Percentiles rank a stretch among this genome's conserved stretches.
Conservation (phyloP, 1,139 yeast species). For the Taphrina communis region DNA sequence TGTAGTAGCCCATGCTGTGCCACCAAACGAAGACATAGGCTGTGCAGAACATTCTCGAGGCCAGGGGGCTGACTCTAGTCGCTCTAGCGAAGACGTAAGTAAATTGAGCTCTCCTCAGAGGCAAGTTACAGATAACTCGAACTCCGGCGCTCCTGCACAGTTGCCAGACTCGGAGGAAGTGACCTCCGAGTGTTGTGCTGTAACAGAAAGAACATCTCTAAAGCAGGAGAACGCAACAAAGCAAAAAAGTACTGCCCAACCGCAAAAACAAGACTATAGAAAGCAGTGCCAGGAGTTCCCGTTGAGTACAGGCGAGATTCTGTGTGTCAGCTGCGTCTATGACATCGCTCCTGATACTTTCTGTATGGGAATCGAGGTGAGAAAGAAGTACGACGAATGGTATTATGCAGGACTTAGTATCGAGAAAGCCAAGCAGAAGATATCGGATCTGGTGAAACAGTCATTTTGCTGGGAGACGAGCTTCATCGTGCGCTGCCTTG, state of each 20-base stretch:
- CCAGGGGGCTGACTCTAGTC: too few species aligned
- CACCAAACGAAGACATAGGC: too few species aligned
- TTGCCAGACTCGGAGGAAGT: neutral
- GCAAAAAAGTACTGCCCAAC: neutral
- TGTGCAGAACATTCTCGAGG: too few species aligned
- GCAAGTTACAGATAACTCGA: too few species aligned
- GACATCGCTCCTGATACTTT: neutral
- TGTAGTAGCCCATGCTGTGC: too few species aligned
- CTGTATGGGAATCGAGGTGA: neutral
- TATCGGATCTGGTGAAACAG: neutral
- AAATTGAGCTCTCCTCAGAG: too few species aligned
- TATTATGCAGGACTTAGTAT: conserved; percentile 3
- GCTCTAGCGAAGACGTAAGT: too few species aligned
- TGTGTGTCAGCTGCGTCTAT: neutral
- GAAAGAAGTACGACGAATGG: neutral
- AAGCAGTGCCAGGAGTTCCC: neutral
- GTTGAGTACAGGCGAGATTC: neutral
- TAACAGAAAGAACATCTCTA: neutral
- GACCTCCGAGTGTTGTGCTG: neutral
- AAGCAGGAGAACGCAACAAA: neutral
- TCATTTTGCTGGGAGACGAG: neutral
- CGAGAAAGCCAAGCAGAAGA: neutral
- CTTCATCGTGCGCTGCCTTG: neutral
- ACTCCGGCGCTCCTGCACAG: neutral
- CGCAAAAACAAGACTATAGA: too few species aligned